Evolutionary conservation across 495 filamentous ascomycete genomes (phyloP).

Genomic region (Talaromyces liani): DNA sequence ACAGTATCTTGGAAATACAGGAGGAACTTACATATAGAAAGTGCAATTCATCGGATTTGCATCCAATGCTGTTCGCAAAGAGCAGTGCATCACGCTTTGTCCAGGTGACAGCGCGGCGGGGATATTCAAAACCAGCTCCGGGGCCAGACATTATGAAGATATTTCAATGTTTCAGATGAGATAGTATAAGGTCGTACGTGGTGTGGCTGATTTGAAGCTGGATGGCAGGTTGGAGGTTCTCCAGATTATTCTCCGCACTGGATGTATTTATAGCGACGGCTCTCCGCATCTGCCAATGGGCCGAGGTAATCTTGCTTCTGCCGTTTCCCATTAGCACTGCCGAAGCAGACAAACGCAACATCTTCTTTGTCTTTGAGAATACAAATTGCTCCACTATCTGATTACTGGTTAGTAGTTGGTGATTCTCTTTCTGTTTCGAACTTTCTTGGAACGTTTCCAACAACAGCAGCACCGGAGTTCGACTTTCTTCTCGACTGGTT

Average conservation of each 20-base stretch:
- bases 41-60: slow-evolving; percentile 77
- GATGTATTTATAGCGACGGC: neutral
- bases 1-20: neutral
- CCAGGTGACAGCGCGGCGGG: slow-evolving; percentile 66
- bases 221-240: neutral
- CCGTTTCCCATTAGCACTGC: neutral
- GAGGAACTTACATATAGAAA: slow-evolving; percentile 66
- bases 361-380: neutral
- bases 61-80: slow-evolving; percentile 82
- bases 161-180: neutral
- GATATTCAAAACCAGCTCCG: slow-evolving; percentile 74
- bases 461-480: no score
- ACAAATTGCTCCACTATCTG: no score
- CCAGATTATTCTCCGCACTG: neutral
- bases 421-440: no score
- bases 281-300: neutral
- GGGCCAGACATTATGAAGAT: slow-evolving; percentile 40
- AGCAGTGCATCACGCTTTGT: slow-evolving; percentile 78
- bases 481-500: no score
- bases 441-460: no score
- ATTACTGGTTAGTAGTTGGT: no score
- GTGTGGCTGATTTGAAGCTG: neutral
- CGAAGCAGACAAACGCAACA: neutral
- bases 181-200: neutral
- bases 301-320: neutral